Evolutionary conservation across 306 rosid genomes (phyloP).

Genomic region (Dalbergia oliveri): DNA sequence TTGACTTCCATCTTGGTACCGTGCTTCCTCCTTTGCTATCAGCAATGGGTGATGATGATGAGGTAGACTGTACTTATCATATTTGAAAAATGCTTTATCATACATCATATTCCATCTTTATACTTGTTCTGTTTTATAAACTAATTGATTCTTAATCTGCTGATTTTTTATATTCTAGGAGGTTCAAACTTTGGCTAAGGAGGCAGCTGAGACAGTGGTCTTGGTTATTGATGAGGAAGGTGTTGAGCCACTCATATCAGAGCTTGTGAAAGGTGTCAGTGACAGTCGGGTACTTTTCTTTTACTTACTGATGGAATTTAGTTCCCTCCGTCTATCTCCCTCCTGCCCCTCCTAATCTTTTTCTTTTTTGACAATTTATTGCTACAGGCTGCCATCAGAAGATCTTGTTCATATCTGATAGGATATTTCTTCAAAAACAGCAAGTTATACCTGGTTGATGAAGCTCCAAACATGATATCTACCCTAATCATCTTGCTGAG

Average conservation of each 20-base stretch:
- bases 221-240: conserved; percentile 94
- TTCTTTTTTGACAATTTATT: conserved; percentile 39
- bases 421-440: conserved; percentile 95
- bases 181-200: conserved; percentile 81
- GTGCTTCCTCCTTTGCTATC: conserved; percentile 91
- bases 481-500: conserved; percentile 86
- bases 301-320: conserved; percentile 6
- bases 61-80: conserved; percentile 53
- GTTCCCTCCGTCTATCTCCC: neutral
- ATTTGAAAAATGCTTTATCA: conserved; percentile 33
- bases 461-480: conserved; percentile 91
- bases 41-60: conserved; percentile 77
- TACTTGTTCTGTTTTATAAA: neutral
- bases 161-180: conserved; percentile 66
- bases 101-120: conserved; percentile 18
- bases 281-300: conserved; percentile 77
- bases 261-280: conserved; percentile 80
- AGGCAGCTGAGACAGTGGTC: conserved; percentile 92
- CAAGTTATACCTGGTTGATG: conserved; percentile 92
- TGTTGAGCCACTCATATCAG: conserved; percentile 79
- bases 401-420: conserved; percentile 80
- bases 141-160: conserved; percentile 24
- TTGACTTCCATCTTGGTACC: conserved; percentile 79
- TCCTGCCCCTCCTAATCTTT: neutral
- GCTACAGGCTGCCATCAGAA: conserved; percentile 81